Percentiles rank a stretch among this genome's conserved stretches.
These are phyloP conservation scores for Acorus calamus DNA, from an alignment of 106 monocot genomes.

Conservation along the genomic window DNA sequence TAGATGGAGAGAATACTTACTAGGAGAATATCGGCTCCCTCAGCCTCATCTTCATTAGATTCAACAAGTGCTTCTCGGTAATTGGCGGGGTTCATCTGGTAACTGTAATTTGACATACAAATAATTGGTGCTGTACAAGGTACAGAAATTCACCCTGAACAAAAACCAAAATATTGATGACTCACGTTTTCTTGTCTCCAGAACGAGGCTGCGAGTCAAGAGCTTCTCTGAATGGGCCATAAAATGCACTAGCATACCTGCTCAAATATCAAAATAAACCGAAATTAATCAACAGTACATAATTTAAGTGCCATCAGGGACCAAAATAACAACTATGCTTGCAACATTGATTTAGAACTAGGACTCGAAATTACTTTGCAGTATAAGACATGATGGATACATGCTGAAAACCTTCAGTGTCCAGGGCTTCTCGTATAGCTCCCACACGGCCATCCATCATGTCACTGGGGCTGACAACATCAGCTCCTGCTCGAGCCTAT, in stretches of 20 bases:
- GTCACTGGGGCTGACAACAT: slow-evolving; percentile 97
- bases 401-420: slow-evolving; percentile 85
- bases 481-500: slow-evolving; percentile 92
- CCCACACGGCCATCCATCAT: slow-evolving; percentile 98
- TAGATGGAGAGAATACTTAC: slow-evolving; percentile 20
- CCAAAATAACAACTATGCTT: background rate
- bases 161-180: too few species aligned
- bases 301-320: background rate
- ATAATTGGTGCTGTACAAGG: background rate
- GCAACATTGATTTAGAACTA: background rate
- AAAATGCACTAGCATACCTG: slow-evolving; percentile 98
- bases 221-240: slow-evolving; percentile 98
- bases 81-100: slow-evolving; percentile 99
- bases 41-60: slow-evolving; percentile 59
- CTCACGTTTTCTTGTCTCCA: slow-evolving; percentile 98
- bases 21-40: slow-evolving; percentile 93
- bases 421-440: slow-evolving; percentile 75
- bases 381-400: slow-evolving; percentile 99
- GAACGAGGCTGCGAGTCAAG: slow-evolving; percentile 97
- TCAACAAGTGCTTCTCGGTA: slow-evolving; percentile 91
- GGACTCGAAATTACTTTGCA: slow-evolving; percentile 54
- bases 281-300: background rate
- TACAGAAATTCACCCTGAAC: too few species aligned
- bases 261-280: background rate
- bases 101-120: slow-evolving; percentile 32